These are phyloP conservation scores for Pseudonitzschia delicatissima DNA, from an alignment of 108 stramenopile genomes.

Conservation along the genomic window DNA sequence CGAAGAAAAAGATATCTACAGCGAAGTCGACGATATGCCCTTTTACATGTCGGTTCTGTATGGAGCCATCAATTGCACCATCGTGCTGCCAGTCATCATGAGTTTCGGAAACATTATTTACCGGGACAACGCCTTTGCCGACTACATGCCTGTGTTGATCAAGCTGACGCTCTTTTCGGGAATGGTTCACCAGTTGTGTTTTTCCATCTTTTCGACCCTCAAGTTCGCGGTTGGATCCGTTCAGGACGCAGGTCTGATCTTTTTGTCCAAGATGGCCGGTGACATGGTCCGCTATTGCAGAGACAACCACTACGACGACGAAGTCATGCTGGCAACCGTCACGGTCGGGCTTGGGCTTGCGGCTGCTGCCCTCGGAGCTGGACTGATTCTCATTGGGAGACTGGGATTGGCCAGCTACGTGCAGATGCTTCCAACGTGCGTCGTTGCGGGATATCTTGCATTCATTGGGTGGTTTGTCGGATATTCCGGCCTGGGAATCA, in stretches of 20 bases:
- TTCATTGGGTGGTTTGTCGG: slow-evolving; percentile 98
- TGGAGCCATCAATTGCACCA: slow-evolving; percentile 74
- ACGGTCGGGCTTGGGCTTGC: slow-evolving; percentile 73
- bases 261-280: slow-evolving; percentile 86
- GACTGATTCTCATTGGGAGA: slow-evolving; percentile 81
- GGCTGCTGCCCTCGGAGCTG: slow-evolving; percentile 82
- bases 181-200: slow-evolving; percentile 91
- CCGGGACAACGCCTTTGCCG: slow-evolving; percentile 70
- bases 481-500: slow-evolving; percentile 84
- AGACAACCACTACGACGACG: slow-evolving; percentile 38
- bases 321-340: slow-evolving; percentile 65
- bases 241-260: slow-evolving; percentile 98
- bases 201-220: slow-evolving; percentile 76
- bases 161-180: slow-evolving; percentile 80
- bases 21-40: slow-evolving; percentile 18
- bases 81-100: slow-evolving; percentile 85
- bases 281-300: slow-evolving; percentile 62
- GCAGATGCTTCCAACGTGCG: slow-evolving; percentile 91
- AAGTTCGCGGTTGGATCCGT: slow-evolving; percentile 96
- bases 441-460: slow-evolving; percentile 96
- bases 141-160: slow-evolving; percentile 76
- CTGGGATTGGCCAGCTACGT: slow-evolving; percentile 84
- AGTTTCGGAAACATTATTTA: slow-evolving; percentile 88
- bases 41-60: slow-evolving; percentile 48
- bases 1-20: neutral